Evolutionary conservation across 2,329 filamentous ascomycete genomes (phyloP).

Genomic region (Pseudogymnoascus sp.): DNA sequence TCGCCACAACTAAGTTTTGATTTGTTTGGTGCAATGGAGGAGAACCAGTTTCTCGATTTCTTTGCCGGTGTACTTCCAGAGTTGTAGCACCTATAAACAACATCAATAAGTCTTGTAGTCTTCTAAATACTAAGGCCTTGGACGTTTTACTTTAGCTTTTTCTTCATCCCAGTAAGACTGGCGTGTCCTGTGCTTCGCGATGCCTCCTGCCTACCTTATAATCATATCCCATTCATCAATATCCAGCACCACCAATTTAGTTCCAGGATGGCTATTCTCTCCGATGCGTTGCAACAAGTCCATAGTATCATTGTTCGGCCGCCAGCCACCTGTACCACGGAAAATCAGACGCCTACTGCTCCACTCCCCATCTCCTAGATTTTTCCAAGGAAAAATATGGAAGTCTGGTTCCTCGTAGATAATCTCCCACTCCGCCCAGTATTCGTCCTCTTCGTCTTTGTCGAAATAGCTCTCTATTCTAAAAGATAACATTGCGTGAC

Average conservation of each 20-base stretch:
- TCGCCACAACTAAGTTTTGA: no score
- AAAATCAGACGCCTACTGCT: not conserved
- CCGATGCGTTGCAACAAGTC: not conserved
- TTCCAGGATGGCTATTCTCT: not conserved
- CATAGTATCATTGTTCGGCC: not conserved
- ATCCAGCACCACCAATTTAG: not conserved
- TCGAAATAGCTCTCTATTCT: no score
- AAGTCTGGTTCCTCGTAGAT: not conserved
- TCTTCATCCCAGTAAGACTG: not conserved
- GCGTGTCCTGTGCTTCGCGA: not conserved
- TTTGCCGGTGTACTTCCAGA: no score
- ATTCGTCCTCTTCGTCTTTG: no score
- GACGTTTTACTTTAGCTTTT: not conserved
- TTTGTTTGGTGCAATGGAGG: no score
- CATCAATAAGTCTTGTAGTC: no score
- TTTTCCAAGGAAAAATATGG: not conserved
- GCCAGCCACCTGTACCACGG: not conserved
- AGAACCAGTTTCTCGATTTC: no score
- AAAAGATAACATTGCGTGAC: not conserved
- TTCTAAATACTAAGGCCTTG: no score
- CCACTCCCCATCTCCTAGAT: not conserved
- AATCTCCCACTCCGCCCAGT: not conserved
- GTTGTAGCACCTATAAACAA: no score
- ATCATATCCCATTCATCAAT: not conserved
- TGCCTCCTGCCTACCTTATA: not conserved